Evolutionary conservation across 345 rosid species (phyloP).

Genomic region (Populus deltoides): DNA sequence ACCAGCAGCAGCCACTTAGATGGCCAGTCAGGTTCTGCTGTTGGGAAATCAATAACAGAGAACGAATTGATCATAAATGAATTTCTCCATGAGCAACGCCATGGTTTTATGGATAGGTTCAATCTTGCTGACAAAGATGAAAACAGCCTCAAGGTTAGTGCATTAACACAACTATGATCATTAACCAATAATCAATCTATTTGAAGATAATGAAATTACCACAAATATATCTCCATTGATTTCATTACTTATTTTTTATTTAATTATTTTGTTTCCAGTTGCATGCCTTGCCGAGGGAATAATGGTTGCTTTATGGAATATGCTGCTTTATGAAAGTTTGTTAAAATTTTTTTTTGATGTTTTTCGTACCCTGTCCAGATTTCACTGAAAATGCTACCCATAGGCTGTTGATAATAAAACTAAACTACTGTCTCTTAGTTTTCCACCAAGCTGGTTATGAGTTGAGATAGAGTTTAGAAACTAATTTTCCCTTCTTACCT

Average conservation of each 20-base stretch:
- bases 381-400: too few relatives aligned
- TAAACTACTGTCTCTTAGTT: too few relatives aligned
- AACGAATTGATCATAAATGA: slow-evolving; percentile 85
- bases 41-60: slow-evolving; percentile 35
- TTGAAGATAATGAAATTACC: background rate
- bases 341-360: too few relatives aligned
- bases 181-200: background rate
- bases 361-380: too few relatives aligned
- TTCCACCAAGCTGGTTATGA: too few relatives aligned
- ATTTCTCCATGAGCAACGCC: slow-evolving; percentile 53
- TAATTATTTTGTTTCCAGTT: too few relatives aligned
- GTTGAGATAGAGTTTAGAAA: background rate
- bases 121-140: slow-evolving; percentile 35
- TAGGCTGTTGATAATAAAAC: too few relatives aligned
- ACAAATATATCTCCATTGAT: background rate
- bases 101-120: slow-evolving; percentile 42
- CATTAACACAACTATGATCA: background rate
- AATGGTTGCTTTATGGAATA: too few relatives aligned
- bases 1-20: slow-evolving; percentile 24
- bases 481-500: background rate
- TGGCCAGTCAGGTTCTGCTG: slow-evolving; percentile 30
- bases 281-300: background rate
- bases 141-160: slow-evolving; percentile 58
- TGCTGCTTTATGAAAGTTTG: too few relatives aligned
- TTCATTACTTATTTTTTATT: too few relatives aligned